phyloP scores from a whole-genome alignment of 306 rosid species.

The Vachellia collinsii region DNA sequence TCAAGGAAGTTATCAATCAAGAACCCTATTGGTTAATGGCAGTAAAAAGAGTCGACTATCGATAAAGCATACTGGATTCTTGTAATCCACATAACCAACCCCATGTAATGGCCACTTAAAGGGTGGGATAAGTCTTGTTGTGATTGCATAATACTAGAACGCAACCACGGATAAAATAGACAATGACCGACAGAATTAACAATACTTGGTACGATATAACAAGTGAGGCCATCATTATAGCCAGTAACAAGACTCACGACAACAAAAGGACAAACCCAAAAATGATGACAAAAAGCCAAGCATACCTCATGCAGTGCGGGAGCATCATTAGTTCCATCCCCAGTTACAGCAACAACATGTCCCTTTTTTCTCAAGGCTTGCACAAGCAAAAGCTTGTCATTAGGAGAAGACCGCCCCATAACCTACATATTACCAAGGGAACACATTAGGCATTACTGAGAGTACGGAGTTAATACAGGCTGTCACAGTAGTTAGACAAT shows the following conservation, averaged over 20 bases:
- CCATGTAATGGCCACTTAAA: not conserved
- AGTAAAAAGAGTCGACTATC: not conserved
- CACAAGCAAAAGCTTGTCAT: slow-evolving; percentile 90
- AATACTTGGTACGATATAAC: slow-evolving; percentile 13
- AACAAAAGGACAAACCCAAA: slow-evolving; percentile 4
- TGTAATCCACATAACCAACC: not conserved
- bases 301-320: slow-evolving; percentile 91
- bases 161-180: not conserved
- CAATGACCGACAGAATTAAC: slow-evolving; percentile 10
- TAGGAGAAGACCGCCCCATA: slow-evolving; percentile 95
- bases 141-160: not conserved
- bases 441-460: not conserved
- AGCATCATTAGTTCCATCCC: slow-evolving; percentile 96
- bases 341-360: slow-evolving; percentile 89
- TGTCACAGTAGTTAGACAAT: slow-evolving; percentile 29
- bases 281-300: slow-evolving; percentile 4
- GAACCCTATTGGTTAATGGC: not conserved
- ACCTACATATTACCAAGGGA: slow-evolving; percentile 52
- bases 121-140: not conserved
- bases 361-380: slow-evolving; percentile 82
- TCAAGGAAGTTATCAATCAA: too few species aligned
- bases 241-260: not conserved
- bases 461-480: not conserved
- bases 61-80: not conserved
- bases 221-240: slow-evolving; percentile 4